Evolutionary conservation across 257 asterid genomes (phyloP).

Genomic region (Paulownia fortunei): DNA sequence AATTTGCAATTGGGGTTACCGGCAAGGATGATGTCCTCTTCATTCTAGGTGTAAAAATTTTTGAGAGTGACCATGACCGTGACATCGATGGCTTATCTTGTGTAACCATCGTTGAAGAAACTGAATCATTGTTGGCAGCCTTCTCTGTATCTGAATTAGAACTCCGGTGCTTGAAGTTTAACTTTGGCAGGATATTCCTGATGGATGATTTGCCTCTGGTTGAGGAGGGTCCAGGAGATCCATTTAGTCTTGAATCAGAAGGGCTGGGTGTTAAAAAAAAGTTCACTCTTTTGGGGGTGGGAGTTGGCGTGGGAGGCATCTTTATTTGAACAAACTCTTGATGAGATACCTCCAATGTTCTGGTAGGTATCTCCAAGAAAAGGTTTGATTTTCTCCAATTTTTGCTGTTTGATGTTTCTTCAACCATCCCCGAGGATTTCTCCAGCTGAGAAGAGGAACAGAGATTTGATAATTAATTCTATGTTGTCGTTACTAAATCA

Average conservation of each 20-base stretch:
- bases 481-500: neutral
- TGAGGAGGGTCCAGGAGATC: conserved; percentile 64
- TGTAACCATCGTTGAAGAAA: conserved; percentile 41
- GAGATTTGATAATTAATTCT: neutral
- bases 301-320: conserved; percentile 72
- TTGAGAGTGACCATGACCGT: conserved; percentile 73
- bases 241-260: conserved; percentile 47
- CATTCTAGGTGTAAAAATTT: conserved; percentile 75
- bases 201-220: conserved; percentile 54
- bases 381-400: conserved; percentile 81
- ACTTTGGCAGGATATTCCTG: conserved; percentile 65
- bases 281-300: conserved; percentile 85
- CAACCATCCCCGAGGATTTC: conserved; percentile 41
- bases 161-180: conserved; percentile 53
- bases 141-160: conserved; percentile 55
- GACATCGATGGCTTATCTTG: conserved; percentile 64
- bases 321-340: conserved; percentile 73
- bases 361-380: conserved; percentile 75
- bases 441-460: conserved; percentile 47
- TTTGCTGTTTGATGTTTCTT: conserved; percentile 57
- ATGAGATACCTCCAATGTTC: conserved; percentile 51
- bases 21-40: conserved; percentile 76
- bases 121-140: conserved; percentile 45
- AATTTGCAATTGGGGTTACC: conserved; percentile 54
- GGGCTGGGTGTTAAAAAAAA: conserved; percentile 65